Evolutionary conservation across 805 yeast species (phyloP).

Genomic region (Candida berthetii): DNA sequence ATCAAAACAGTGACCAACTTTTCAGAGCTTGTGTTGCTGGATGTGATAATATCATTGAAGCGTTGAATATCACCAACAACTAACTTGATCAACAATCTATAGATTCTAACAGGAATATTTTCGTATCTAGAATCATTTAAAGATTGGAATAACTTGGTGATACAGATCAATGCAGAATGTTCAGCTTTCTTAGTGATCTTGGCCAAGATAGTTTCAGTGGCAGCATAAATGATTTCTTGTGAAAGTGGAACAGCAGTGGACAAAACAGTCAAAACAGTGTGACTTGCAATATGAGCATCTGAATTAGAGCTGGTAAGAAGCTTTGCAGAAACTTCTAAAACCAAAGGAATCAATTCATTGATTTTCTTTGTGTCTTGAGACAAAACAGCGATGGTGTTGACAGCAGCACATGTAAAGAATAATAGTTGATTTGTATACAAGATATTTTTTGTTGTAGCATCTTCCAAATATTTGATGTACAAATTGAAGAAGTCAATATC

Average conservation of each 20-base stretch:
- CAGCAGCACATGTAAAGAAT: constrained; percentile 69
- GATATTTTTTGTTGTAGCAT: constrained; percentile 41
- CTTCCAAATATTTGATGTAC: constrained; percentile 47
- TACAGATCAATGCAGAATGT: constrained; percentile 39
- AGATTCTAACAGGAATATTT: constrained; percentile 31
- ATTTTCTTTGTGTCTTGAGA: constrained; percentile 35
- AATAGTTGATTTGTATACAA: constrained; percentile 67
- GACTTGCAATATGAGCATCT: constrained; percentile 78
- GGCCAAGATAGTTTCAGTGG: constrained; percentile 49
- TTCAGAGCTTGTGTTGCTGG: constrained; percentile 25
- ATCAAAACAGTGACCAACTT: constrained; percentile 38
- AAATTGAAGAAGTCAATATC: constrained; percentile 65
- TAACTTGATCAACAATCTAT: constrained; percentile 23
- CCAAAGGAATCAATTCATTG: constrained; percentile 44
- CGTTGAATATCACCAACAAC: constrained; percentile 18
- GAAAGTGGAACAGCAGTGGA: constrained; percentile 66
- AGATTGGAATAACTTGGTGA: constrained; percentile 44
- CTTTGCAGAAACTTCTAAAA: constrained; percentile 53
- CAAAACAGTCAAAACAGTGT: constrained; percentile 74
- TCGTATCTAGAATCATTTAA: constrained; percentile 33
- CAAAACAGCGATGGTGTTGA: constrained; percentile 59
- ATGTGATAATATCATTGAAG: constrained; percentile 19
- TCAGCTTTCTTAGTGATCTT: constrained; percentile 34
- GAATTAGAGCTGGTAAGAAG: constrained; percentile 39
- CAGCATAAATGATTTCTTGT: constrained; percentile 49